Evolutionary conservation across 352 stramenopile species (phyloP).

Genomic region (Phytophthora pisi): DNA sequence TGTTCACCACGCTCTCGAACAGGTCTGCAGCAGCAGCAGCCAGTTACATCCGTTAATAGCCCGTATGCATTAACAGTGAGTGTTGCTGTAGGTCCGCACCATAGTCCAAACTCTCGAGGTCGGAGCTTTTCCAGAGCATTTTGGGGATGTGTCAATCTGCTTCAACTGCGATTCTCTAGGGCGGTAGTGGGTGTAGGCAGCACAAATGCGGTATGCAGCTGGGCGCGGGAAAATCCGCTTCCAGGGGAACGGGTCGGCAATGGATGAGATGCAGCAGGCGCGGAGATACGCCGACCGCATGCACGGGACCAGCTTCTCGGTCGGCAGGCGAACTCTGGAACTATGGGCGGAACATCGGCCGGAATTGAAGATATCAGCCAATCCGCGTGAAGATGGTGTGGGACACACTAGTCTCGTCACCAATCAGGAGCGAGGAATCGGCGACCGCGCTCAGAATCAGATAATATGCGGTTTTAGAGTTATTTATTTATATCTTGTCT

Average conservation of each 20-base stretch:
- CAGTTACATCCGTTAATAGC: neutral
- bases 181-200: neutral
- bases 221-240: neutral
- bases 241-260: neutral
- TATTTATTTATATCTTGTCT: no score
- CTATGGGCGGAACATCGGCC: conserved; percentile 15
- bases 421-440: neutral
- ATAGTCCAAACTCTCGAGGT: conserved; percentile 87
- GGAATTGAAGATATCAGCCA: conserved; percentile 25
- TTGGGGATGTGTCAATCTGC: conserved; percentile 16
- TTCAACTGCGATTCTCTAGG: conserved; percentile 9
- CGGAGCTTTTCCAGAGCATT: conserved; percentile 71
- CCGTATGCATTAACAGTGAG: neutral
- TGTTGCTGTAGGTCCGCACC: conserved; percentile 39
- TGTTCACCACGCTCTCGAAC: conserved; percentile 90
- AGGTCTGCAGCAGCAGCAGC: conserved; percentile 48
- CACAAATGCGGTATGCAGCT: neutral
- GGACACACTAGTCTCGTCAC: neutral
- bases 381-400: neutral
- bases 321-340: conserved; percentile 6
- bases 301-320: conserved; percentile 7
- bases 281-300: conserved; percentile 2
- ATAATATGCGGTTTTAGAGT: neutral
- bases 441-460: neutral
- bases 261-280: neutral